These are phyloP conservation scores for Brettanomyces bruxellensis DNA, from an alignment of 805 yeast genomes.

Conservation along the genomic window DNA sequence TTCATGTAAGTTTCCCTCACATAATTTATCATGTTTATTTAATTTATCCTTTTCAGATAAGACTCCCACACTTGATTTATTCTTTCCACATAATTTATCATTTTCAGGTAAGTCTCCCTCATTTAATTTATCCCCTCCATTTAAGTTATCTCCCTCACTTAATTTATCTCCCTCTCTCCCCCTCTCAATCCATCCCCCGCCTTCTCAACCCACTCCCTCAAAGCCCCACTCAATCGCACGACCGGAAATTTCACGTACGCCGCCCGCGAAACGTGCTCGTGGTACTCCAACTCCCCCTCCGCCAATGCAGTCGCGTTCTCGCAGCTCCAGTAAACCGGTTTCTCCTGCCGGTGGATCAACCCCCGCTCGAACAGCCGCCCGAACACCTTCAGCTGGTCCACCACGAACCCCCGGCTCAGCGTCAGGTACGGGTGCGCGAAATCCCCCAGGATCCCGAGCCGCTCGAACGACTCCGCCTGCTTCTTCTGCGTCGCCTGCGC, in stretches of 20 bases:
- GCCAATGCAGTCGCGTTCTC: constrained; percentile 92
- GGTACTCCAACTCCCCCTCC: constrained; percentile 91
- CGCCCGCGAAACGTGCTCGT: constrained; percentile 60
- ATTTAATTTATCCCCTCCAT: too few species aligned
- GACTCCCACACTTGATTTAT: too few species aligned
- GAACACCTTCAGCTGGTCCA: constrained; percentile 66
- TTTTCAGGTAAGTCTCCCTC: too few species aligned
- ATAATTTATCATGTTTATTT: too few species aligned
- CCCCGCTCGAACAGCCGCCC: constrained; percentile 53
- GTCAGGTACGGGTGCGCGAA: constrained; percentile 71
- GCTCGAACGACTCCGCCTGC: constrained; percentile 57
- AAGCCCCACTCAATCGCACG: constrained; percentile 12
- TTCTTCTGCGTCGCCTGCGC: constrained; percentile 58
- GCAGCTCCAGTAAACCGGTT: constrained; percentile 97
- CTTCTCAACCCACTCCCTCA: constrained; percentile 5
- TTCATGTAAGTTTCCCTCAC: too few species aligned
- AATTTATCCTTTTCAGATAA: too few species aligned
- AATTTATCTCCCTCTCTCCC: too few species aligned
- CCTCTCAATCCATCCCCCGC: too few species aligned
- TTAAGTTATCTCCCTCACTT: too few species aligned
- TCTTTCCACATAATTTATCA: too few species aligned
- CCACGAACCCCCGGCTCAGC: constrained; percentile 59
- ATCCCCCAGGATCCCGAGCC: constrained; percentile 77
- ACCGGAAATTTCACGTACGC: constrained; percentile 63
- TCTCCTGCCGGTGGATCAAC: constrained; percentile 71